Percentiles rank a stretch among this genome's conserved stretches.
Evolutionary conservation across 1,284 basidiomycete species (phyloP).

Genomic region (Irpex sp.): DNA sequence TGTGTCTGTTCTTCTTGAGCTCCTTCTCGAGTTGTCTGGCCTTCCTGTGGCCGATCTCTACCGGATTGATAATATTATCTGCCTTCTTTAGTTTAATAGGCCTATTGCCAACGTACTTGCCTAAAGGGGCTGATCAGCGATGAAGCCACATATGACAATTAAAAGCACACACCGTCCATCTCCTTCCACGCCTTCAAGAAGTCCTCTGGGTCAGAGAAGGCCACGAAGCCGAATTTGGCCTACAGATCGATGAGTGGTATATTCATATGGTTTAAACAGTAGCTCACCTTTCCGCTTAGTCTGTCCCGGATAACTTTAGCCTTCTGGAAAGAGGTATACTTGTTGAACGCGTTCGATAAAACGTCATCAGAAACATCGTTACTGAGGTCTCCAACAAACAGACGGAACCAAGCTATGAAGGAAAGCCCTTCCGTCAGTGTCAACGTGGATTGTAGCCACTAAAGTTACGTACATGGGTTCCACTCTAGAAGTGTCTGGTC

Average conservation of each 20-base stretch:
- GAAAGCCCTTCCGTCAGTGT: conserved; percentile 1
- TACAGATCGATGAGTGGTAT: conserved; percentile 30
- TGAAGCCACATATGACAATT: neutral
- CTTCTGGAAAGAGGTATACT: conserved; percentile 91
- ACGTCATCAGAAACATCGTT: conserved; percentile 98
- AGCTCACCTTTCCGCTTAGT: conserved; percentile 78
- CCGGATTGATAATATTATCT: conserved; percentile 81
- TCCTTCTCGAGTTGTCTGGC: conserved; percentile 79
- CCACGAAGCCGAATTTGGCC: conserved; percentile 97
- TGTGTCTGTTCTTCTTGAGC: conserved; percentile 77
- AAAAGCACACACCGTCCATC: conserved; percentile 83
- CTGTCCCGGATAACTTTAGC: conserved; percentile 93
- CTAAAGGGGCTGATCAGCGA: conserved; percentile 35
- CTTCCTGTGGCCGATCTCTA: conserved; percentile 91
- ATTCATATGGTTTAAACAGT: neutral
- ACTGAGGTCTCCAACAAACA: conserved; percentile 97
- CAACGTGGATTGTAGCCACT: neutral
- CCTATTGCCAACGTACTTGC: conserved; percentile 95
- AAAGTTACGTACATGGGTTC: conserved; percentile 80
- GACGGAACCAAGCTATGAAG: conserved; percentile 85
- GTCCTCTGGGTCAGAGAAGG: conserved; percentile 98
- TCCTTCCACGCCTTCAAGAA: conserved; percentile 99
- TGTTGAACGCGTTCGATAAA: conserved; percentile 87
- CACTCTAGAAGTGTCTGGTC: conserved; percentile 96
- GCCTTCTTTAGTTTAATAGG: conserved; percentile 92